Evolutionary conservation across 495 filamentous ascomycete genomes (phyloP).

Genomic region (Haplographium delicatum): DNA sequence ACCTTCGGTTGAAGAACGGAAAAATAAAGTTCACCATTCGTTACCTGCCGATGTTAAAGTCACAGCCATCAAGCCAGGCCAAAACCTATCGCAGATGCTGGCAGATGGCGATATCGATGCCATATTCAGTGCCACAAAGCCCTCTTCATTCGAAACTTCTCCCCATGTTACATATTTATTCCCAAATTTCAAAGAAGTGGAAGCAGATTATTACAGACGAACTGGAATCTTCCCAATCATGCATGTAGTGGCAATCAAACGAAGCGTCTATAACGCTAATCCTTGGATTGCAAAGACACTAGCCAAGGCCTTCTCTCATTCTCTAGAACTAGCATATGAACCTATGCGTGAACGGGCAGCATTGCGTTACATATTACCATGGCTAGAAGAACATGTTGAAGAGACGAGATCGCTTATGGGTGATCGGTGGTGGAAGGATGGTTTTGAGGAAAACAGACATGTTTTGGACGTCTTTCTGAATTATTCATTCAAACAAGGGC

Average conservation of each 20-base stretch:
- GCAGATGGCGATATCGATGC: slow-evolving; percentile 36
- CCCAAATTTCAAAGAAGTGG: slow-evolving; percentile 33
- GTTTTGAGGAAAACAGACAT: slow-evolving; percentile 13
- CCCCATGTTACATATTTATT: slow-evolving; percentile 32
- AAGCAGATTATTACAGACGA: slow-evolving; percentile 32
- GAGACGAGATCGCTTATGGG: slow-evolving; percentile 35
- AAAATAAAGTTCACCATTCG: slow-evolving; percentile 19
- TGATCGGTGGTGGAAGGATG: slow-evolving; percentile 16
- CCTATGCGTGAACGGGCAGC: slow-evolving; percentile 24
- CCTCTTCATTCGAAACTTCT: slow-evolving; percentile 29
- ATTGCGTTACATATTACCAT: slow-evolving; percentile 36
- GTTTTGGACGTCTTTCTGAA: slow-evolving; percentile 12
- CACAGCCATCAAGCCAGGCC: slow-evolving; percentile 24
- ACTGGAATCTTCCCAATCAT: slow-evolving; percentile 42
- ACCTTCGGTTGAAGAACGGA: slow-evolving; percentile 29
- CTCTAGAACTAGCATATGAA: slow-evolving; percentile 29
- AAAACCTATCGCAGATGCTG: slow-evolving; percentile 33
- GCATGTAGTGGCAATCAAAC: slow-evolving; percentile 34
- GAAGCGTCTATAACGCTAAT: slow-evolving; percentile 30
- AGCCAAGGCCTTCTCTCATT: slow-evolving; percentile 32
- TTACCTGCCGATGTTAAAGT: slow-evolving; percentile 23
- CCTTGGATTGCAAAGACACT: slow-evolving; percentile 28
- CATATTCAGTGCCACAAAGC: slow-evolving; percentile 34
- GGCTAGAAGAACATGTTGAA: slow-evolving; percentile 29
- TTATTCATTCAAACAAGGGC: slow-evolving; percentile 2